These are phyloP conservation scores for Penicillium sp. DNA, from an alignment of 2,329 filamentous ascomycete species.

Conservation along the genomic window DNA sequence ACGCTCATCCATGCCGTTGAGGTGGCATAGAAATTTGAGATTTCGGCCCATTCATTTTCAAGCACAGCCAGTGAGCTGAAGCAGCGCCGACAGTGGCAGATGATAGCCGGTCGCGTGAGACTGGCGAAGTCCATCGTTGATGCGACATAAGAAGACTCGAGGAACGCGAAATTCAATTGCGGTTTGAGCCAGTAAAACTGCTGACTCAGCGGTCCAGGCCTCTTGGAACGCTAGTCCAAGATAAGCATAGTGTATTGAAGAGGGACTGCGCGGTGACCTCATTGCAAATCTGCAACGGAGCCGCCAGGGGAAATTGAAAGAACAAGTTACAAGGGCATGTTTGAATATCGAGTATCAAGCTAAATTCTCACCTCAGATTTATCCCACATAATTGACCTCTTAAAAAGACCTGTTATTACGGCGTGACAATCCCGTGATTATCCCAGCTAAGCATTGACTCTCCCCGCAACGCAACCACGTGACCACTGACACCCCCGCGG, in stretches of 20 bases:
- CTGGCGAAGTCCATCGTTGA: slow-evolving; percentile 40
- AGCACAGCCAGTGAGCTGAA: slow-evolving; percentile 47
- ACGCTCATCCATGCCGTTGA: slow-evolving; percentile 44
- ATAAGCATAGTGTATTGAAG: slow-evolving; percentile 27
- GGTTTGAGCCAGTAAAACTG: slow-evolving; percentile 25
- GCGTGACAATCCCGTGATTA: too few species aligned
- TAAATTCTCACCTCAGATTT: too few species aligned
- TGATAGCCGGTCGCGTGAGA: slow-evolving; percentile 42
- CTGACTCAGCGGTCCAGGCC: slow-evolving; percentile 35
- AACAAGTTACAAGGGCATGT: too few species aligned
- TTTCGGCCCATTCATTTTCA: slow-evolving; percentile 46
- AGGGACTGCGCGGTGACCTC: slow-evolving; percentile 14
- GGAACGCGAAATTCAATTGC: slow-evolving; percentile 23
- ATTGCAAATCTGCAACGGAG: not conserved
- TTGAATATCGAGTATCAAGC: too few species aligned
- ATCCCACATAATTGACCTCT: too few species aligned
- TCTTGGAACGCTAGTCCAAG: slow-evolving; percentile 19
- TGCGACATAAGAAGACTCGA: slow-evolving; percentile 13
- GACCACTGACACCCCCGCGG: slow-evolving; percentile 9
- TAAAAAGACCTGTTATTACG: too few species aligned
- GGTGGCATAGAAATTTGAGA: slow-evolving; percentile 43
- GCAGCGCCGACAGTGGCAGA: slow-evolving; percentile 43
- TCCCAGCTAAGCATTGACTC: too few species aligned
- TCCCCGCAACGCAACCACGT: slow-evolving; percentile 11
- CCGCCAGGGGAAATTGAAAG: too few species aligned